Conservation (phyloP, 2,329 filamentous ascomycete genomes). For the Zarea fungicola region DNA sequence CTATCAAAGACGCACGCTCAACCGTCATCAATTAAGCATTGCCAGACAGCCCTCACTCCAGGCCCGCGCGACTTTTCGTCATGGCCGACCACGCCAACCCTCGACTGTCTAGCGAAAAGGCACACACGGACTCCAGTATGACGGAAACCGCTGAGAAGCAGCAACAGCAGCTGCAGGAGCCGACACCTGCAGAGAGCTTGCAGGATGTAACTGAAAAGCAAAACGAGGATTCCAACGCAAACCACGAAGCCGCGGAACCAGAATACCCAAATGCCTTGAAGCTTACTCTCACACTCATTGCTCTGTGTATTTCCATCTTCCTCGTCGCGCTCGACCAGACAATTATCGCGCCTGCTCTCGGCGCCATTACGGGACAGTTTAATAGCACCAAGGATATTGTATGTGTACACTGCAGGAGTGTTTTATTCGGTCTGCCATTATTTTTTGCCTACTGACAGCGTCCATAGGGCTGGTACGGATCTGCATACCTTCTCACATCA, state of each 20-base stretch:
- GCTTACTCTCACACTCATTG: slow-evolving; percentile 36
- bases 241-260: not conserved
- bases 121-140: slow-evolving; percentile 9
- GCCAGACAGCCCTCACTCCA: too few relatives aligned
- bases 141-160: not conserved
- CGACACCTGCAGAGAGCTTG: too few relatives aligned
- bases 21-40: too few relatives aligned
- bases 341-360: slow-evolving; percentile 47
- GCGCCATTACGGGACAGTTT: slow-evolving; percentile 45
- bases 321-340: slow-evolving; percentile 48
- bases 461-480: slow-evolving; percentile 43
- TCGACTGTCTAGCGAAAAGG: not conserved
- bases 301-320: slow-evolving; percentile 43
- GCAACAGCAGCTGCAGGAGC: not conserved
- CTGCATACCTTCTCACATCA: slow-evolving; percentile 43
- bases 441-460: slow-evolving; percentile 12
- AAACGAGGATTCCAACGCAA: slow-evolving; percentile 15
- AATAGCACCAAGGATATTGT: slow-evolving; percentile 42
- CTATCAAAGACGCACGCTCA: too few relatives aligned
- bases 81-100: not conserved
- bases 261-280: slow-evolving; percentile 36
- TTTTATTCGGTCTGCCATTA: slow-evolving; percentile 18
- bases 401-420: slow-evolving; percentile 15
- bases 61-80: too few relatives aligned
- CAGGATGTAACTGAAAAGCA: not conserved